Conservation (phyloP, 352 stramenopile genomes). For the Elongisporangium undulatum region DNA sequence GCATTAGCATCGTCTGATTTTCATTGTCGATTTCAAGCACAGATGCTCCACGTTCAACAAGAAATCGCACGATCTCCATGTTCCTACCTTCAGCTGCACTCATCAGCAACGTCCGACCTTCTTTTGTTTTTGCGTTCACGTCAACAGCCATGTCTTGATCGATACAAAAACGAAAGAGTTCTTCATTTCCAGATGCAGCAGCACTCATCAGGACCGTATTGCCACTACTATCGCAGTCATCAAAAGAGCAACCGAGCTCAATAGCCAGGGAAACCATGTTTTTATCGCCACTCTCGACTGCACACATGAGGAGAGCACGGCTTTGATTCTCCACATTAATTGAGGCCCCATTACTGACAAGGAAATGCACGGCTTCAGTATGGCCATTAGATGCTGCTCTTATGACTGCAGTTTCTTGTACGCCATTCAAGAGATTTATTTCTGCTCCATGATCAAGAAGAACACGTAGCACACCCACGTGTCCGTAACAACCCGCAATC, state of each 20-base stretch:
- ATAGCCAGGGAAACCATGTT: background rate
- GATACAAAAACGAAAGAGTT: background rate
- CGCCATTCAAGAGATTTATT: background rate
- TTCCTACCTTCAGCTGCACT: background rate
- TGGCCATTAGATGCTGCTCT: background rate
- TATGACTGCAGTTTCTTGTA: background rate
- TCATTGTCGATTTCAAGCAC: background rate
- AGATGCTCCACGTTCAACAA: background rate
- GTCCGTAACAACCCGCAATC: background rate
- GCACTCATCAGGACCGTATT: background rate
- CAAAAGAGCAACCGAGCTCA: background rate
- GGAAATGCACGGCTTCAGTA: background rate
- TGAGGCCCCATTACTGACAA: background rate
- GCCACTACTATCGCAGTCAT: background rate
- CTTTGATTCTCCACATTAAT: background rate
- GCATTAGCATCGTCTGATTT: background rate
- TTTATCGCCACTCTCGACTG: conserved; percentile 1
- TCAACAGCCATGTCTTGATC: background rate
- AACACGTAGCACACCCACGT: background rate
- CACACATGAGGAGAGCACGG: background rate
- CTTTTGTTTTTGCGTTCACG: background rate
- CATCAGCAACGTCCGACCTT: background rate
- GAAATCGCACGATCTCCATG: background rate
- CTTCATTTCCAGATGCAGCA: background rate
- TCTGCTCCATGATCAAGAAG: background rate